Evolutionary conservation across 2,329 filamentous ascomycete species (phyloP).

Genomic region (Colletotrichum sp.): DNA sequence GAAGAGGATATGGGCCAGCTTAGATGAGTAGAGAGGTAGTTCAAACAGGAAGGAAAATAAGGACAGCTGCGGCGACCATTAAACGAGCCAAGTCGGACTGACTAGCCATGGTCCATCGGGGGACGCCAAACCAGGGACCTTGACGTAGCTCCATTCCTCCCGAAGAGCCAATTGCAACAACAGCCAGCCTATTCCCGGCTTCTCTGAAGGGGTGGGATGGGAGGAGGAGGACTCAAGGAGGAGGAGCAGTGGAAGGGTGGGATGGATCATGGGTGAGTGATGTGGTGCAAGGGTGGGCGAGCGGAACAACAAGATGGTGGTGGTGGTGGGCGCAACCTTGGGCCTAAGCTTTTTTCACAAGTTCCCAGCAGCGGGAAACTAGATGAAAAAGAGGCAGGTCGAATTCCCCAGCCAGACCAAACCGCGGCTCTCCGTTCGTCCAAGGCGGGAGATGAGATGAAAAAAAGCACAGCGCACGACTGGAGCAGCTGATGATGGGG

Average conservation of each 20-base stretch:
- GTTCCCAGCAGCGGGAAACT: not conserved
- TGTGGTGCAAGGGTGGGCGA: not conserved
- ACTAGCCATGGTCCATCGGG: not conserved
- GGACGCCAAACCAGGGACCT: not conserved
- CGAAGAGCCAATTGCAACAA: not conserved
- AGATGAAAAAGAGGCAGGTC: constrained; percentile 20
- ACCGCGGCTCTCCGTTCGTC: not conserved
- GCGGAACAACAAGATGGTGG: not conserved
- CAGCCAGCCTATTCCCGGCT: not conserved
- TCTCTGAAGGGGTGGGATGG: not conserved
- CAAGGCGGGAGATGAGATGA: not conserved
- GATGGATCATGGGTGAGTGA: not conserved
- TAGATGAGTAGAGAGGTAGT: not conserved
- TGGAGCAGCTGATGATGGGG: not conserved
- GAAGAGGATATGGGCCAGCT: not conserved
- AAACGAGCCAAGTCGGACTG: not conserved
- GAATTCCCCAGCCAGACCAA: not conserved
- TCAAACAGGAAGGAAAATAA: not conserved
- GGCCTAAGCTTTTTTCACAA: constrained; percentile 7
- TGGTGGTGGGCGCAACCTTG: not conserved
- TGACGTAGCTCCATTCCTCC: not conserved
- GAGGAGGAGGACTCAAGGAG: not conserved
- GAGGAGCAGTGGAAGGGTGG: not conserved
- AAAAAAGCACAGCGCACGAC: not conserved
- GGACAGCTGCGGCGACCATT: not conserved